These are phyloP conservation scores for Nakazawaea ambrosiae DNA, from an alignment of 805 yeast genomes.

Conservation along the genomic window DNA sequence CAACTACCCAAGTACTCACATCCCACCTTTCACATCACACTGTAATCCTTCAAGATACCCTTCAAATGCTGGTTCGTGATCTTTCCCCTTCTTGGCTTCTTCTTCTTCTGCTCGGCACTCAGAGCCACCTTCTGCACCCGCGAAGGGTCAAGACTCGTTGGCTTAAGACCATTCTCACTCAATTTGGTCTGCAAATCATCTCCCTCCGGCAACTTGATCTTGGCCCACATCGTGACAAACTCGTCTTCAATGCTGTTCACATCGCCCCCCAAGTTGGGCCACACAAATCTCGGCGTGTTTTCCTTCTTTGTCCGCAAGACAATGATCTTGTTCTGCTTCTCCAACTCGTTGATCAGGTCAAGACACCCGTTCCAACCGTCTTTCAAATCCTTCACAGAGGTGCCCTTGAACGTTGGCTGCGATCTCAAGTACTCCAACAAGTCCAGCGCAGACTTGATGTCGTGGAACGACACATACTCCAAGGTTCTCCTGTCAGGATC, in stretches of 20 bases:
- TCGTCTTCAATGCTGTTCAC: slow-evolving; percentile 65
- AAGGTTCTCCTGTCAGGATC: slow-evolving; percentile 56
- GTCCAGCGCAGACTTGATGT: slow-evolving; percentile 76
- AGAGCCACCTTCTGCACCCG: slow-evolving; percentile 57
- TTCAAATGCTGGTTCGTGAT: slow-evolving; percentile 95
- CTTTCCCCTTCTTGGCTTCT: slow-evolving; percentile 89
- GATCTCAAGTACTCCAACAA: slow-evolving; percentile 64
- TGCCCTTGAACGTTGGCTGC: slow-evolving; percentile 84
- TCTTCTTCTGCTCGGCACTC: slow-evolving; percentile 58
- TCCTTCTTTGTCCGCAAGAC: slow-evolving; percentile 91
- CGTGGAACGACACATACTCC: slow-evolving; percentile 84
- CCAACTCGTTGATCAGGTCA: slow-evolving; percentile 71
- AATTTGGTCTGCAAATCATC: slow-evolving; percentile 75
- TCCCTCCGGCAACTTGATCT: slow-evolving; percentile 71
- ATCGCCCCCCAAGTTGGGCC: slow-evolving; percentile 76
- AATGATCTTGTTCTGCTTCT: slow-evolving; percentile 65
- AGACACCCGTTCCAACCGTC: slow-evolving; percentile 96
- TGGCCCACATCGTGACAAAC: slow-evolving; percentile 76
- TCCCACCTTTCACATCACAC: slow-evolving; percentile 5
- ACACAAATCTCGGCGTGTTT: slow-evolving; percentile 82
- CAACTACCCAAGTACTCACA: too few species aligned
- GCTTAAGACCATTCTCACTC: slow-evolving; percentile 83
- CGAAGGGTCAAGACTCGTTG: slow-evolving; percentile 98
- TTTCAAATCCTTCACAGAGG: slow-evolving; percentile 64
- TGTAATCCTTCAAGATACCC: slow-evolving; percentile 86